Conservation (phyloP, 2,329 filamentous ascomycete species). For the Purpureocillium takamizusanense region DNA sequence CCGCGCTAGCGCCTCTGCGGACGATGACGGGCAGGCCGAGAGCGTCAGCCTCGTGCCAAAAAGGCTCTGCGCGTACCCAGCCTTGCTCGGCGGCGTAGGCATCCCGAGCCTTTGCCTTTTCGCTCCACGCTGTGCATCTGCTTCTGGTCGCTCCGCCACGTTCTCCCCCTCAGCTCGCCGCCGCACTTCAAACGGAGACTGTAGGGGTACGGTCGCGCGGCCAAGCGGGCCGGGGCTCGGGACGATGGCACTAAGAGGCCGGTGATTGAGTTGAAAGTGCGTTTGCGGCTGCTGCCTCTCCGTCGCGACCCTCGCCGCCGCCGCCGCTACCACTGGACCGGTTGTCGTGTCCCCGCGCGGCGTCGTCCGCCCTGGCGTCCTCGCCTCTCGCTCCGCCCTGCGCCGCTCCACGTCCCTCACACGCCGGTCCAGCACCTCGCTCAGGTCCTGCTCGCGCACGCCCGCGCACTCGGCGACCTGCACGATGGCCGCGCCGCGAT, state of each 20-base stretch:
- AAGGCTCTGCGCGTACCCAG: conserved; percentile 21
- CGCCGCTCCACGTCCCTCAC: conserved; percentile 45
- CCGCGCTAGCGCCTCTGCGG: conserved; percentile 7
- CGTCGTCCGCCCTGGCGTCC: conserved; percentile 10
- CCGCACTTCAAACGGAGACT: conserved; percentile 24
- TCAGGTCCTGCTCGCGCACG: conserved; percentile 66
- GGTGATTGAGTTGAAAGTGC: conserved; percentile 30
- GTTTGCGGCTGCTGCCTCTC: conserved; percentile 13
- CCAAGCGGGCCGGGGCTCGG: conserved; percentile 20
- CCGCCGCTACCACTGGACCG: background rate
- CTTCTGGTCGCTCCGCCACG: conserved; percentile 10
- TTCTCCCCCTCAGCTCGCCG: conserved; percentile 7
- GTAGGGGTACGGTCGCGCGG: conserved; percentile 20
- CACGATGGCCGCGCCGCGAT: conserved; percentile 66
- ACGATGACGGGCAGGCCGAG: conserved; percentile 11
- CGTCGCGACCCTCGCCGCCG: conserved; percentile 17
- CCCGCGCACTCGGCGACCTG: conserved; percentile 73
- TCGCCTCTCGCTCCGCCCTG: conserved; percentile 33
- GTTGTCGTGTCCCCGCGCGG: conserved; percentile 6
- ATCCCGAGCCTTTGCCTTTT: conserved; percentile 18
- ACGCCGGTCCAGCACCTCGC: conserved; percentile 63
- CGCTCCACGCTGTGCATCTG: background rate
- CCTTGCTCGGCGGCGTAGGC: conserved; percentile 22
- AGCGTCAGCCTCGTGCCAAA: conserved; percentile 25
- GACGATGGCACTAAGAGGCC: conserved; percentile 31